Conservation (phyloP, 2,329 filamentous ascomycete species). For the Neocucurbitaria cava region DNA sequence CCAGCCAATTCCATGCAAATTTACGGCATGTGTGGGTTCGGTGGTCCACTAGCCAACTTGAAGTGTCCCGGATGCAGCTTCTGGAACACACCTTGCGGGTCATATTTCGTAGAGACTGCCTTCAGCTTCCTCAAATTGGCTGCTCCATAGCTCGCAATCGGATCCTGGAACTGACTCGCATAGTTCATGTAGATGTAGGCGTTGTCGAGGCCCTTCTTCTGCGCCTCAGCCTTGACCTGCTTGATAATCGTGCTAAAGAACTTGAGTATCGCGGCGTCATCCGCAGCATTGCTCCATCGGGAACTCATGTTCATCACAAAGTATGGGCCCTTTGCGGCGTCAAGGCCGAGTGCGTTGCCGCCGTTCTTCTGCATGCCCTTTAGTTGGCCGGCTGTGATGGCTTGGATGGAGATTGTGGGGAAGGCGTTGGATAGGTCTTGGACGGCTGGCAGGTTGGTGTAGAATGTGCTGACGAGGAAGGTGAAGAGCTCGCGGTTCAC, state of each 20-base stretch:
- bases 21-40: conserved; percentile 1
- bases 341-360: conserved; percentile 39
- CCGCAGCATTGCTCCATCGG: conserved; percentile 20
- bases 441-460: conserved; percentile 11
- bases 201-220: conserved; percentile 17
- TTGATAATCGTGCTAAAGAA: conserved; percentile 26
- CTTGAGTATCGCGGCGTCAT: conserved; percentile 27
- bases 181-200: conserved; percentile 46
- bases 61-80: conserved; percentile 45
- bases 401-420: conserved; percentile 29
- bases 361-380: conserved; percentile 33
- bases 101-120: conserved; percentile 43
- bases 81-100: conserved; percentile 46
- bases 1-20: neutral
- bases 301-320: conserved; percentile 30
- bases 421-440: conserved; percentile 21
- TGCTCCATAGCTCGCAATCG: conserved; percentile 41
- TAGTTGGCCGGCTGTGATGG: conserved; percentile 30
- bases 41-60: conserved; percentile 29
- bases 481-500: conserved; percentile 28
- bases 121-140: conserved; percentile 35
- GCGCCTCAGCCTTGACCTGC: conserved; percentile 26
- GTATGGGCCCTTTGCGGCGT: conserved; percentile 21
- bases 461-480: conserved; percentile 30
- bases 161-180: conserved; percentile 46